Base-by-base conservation (phyloP, 768 basidiomycete genomes). In the Amanita jacksonii region DNA sequence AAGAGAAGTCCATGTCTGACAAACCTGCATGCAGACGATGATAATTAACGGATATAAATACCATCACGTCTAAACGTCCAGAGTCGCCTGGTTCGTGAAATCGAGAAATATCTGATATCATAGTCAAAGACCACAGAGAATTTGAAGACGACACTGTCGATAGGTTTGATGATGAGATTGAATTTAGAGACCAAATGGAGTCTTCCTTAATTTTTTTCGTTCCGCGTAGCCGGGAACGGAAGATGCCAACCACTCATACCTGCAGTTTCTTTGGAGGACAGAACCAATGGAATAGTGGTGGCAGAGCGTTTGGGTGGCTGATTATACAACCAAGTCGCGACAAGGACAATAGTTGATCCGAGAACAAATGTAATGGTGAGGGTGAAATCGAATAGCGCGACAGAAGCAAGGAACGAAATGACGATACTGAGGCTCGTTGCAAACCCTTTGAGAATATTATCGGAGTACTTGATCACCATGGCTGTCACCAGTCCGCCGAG, bases 381-480 rank as follows among this genome's bases (percentile, higher is more conserved):
- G 39, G 74, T 74, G 70, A 93, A 91, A 60, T 85, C 69, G 73
- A 98, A 97, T 28, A 97, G 77, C 16, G 79, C 79, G 41, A 96
- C 83, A 4, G 87, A 91, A 2, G 86, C 91, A 45, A 92, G 70
- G 76, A 96, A 98, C 19, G 91, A 92, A 49, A 97, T 78, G 57
- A 97, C 81, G 60, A 97, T 97, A 63, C 84, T 86, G 49, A 98
- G 70, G 50, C 84, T 87, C 3, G 94, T 97, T 8, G 94, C 94
- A 57, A 98, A 97, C 25, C 94, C 94, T 64, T 92, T 91, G 59
- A 85, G 69, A 51, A 85, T 86, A 62, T 92, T 93, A 61, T 89
- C 88, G 37, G 86, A 81, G 60, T 93, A 92, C 57, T 92, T 87
- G 74, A 94, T 94, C 30, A 94, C 92, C 62, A 94, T 66, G 2